These are phyloP conservation scores for Nicotiana undulata DNA, from an alignment of 257 asterid genomes.

Conservation along the genomic window DNA sequence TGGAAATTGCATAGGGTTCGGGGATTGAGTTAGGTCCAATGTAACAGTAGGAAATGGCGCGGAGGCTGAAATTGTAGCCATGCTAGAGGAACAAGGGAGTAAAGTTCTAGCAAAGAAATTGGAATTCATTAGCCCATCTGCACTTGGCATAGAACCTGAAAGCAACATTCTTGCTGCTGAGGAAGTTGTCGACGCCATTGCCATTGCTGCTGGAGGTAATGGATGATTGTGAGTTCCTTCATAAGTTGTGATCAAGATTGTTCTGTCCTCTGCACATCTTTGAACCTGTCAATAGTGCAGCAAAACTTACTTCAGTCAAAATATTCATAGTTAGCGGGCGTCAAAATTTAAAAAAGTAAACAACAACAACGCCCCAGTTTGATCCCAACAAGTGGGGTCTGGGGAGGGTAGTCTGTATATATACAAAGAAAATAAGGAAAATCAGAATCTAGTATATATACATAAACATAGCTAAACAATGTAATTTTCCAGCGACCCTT, in stretches of 20 bases:
- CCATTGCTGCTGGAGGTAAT: constrained; percentile 94
- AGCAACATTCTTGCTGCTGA: constrained; percentile 87
- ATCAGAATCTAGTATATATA: too few relatives aligned
- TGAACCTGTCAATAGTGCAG: constrained; percentile 48
- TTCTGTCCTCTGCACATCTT: constrained; percentile 79
- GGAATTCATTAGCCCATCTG: constrained; percentile 72
- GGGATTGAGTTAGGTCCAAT: constrained; percentile 79
- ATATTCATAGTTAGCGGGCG: not conserved
- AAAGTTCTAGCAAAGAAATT: constrained; percentile 69
- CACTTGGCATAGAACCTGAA: constrained; percentile 89
- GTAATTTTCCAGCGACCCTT: too few relatives aligned
- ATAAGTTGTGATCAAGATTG: constrained; percentile 71
- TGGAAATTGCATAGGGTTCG: constrained; percentile 27
- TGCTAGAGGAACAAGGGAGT: constrained; percentile 79
- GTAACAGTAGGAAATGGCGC: constrained; percentile 95
- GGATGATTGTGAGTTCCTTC: constrained; percentile 96
- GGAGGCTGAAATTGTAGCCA: constrained; percentile 93
- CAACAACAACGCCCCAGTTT: too few relatives aligned
- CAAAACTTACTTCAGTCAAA: not conserved
- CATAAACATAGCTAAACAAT: too few relatives aligned
- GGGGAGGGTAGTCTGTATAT: too few relatives aligned
- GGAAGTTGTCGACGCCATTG: constrained; percentile 93
- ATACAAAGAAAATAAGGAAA: too few relatives aligned
- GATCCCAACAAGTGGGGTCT: too few relatives aligned
- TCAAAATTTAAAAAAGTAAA: too few relatives aligned